phyloP scores from a whole-genome alignment of 371 early-diverging fungal species.

The Mortierella sp. region DNA sequence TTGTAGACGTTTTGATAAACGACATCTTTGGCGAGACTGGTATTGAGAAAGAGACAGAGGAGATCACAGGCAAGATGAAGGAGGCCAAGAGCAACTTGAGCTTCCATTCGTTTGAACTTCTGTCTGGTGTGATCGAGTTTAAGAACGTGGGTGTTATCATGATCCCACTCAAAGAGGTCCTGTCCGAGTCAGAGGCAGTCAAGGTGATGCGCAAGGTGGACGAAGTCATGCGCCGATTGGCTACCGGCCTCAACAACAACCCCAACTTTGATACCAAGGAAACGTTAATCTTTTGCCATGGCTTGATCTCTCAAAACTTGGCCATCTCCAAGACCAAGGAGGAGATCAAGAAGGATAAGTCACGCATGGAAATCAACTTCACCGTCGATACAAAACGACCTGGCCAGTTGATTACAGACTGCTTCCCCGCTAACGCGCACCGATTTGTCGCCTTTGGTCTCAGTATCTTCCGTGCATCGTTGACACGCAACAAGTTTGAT shows the following conservation, averaged over 20 bases:
- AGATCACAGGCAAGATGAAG: constrained; percentile 88
- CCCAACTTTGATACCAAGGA: constrained; percentile 73
- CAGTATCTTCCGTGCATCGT: constrained; percentile 74
- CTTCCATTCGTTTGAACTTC: constrained; percentile 85
- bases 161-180: constrained; percentile 87
- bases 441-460: constrained; percentile 95
- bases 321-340: constrained; percentile 69
- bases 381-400: constrained; percentile 81
- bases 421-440: constrained; percentile 85
- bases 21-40: constrained; percentile 94
- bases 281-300: constrained; percentile 84
- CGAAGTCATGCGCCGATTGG: constrained; percentile 79
- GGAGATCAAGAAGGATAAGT: constrained; percentile 62
- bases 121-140: constrained; percentile 76
- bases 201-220: constrained; percentile 83
- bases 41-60: constrained; percentile 91
- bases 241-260: constrained; percentile 85
- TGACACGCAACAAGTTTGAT: constrained; percentile 79
- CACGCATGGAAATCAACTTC: constrained; percentile 72
- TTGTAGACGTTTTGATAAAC: constrained; percentile 80
- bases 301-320: constrained; percentile 86
- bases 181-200: constrained; percentile 85
- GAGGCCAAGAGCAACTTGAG: constrained; percentile 89
- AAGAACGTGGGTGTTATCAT: constrained; percentile 76
- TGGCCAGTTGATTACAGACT: constrained; percentile 63